These are phyloP conservation scores for Morella rubra DNA, from an alignment of 306 rosid genomes.

Conservation along the genomic window DNA sequence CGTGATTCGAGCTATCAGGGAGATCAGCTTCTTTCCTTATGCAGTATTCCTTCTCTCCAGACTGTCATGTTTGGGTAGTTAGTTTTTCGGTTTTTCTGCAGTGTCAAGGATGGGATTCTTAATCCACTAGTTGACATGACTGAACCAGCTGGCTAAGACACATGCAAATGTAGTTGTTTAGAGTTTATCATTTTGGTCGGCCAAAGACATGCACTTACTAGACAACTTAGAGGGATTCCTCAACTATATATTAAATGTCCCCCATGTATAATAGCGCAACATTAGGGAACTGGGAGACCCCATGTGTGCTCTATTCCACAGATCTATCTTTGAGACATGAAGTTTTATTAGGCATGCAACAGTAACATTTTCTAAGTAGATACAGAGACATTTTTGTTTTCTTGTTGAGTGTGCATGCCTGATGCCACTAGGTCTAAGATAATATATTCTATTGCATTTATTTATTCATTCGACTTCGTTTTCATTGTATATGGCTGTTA, in stretches of 20 bases:
- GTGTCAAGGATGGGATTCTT: conserved; percentile 15
- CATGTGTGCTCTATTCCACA: neutral
- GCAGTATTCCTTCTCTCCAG: neutral
- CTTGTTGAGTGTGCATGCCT: neutral
- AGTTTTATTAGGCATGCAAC: neutral
- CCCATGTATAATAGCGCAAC: neutral
- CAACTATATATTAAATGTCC: conserved; percentile 18
- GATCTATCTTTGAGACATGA: neutral
- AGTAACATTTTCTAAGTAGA: neutral
- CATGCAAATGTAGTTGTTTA: conserved; percentile 29
- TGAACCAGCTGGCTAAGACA: conserved; percentile 30
- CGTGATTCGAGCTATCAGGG: conserved; percentile 23
- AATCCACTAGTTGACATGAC: conserved; percentile 22
- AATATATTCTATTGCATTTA: neutral
- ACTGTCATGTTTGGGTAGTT: neutral
- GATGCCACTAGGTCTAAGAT: neutral
- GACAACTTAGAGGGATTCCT: conserved; percentile 20
- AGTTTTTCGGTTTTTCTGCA: neutral
- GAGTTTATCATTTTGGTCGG: neutral
- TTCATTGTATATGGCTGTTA: neutral
- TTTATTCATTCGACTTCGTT: conserved; percentile 5
- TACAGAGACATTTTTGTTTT: neutral
- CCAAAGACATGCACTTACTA: neutral
- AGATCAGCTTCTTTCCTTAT: conserved; percentile 1
- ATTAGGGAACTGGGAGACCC: conserved; percentile 4